These are phyloP conservation scores for Fusarium mundagurra DNA, from an alignment of 2,329 filamentous ascomycete species.

Conservation along the genomic window DNA sequence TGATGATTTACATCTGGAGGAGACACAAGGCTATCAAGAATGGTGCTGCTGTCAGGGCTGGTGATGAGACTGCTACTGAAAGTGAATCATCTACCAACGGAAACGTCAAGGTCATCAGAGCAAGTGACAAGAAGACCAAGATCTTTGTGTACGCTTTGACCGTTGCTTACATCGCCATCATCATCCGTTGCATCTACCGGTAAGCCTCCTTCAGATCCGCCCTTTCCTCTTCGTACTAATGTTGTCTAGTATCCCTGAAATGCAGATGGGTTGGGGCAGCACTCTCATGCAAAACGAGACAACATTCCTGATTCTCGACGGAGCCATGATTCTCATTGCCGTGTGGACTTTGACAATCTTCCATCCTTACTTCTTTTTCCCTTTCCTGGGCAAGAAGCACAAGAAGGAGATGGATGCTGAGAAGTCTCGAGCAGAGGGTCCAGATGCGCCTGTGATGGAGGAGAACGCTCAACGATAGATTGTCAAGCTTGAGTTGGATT, in stretches of 20 bases:
- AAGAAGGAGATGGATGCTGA: neutral
- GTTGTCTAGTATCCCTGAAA: slow-evolving; percentile 17
- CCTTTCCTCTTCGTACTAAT: neutral
- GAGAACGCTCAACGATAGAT: neutral
- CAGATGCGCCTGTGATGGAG: neutral
- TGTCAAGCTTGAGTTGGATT: neutral
- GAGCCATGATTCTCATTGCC: slow-evolving; percentile 28
- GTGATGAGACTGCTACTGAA: neutral
- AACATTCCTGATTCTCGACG: slow-evolving; percentile 31
- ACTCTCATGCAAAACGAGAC: slow-evolving; percentile 36
- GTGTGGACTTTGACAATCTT: slow-evolving; percentile 32
- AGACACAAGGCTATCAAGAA: slow-evolving; percentile 24
- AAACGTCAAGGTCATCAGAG: neutral
- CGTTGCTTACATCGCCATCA: slow-evolving; percentile 24
- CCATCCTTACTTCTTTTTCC: slow-evolving; percentile 32
- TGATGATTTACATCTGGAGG: slow-evolving; percentile 38
- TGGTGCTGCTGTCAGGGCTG: slow-evolving; percentile 1
- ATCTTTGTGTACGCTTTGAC: slow-evolving; percentile 22
- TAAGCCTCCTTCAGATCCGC: neutral
- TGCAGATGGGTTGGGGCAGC: slow-evolving; percentile 38
- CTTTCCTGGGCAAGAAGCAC: slow-evolving; percentile 14
- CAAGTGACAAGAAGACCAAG: slow-evolving; percentile 31
- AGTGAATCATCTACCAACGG: neutral
- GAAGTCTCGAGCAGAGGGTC: neutral
- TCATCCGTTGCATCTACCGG: slow-evolving; percentile 36